These are phyloP conservation scores for Ustilago hordei DNA, from an alignment of 1,284 basidiomycete species.

Conservation along the genomic window DNA sequence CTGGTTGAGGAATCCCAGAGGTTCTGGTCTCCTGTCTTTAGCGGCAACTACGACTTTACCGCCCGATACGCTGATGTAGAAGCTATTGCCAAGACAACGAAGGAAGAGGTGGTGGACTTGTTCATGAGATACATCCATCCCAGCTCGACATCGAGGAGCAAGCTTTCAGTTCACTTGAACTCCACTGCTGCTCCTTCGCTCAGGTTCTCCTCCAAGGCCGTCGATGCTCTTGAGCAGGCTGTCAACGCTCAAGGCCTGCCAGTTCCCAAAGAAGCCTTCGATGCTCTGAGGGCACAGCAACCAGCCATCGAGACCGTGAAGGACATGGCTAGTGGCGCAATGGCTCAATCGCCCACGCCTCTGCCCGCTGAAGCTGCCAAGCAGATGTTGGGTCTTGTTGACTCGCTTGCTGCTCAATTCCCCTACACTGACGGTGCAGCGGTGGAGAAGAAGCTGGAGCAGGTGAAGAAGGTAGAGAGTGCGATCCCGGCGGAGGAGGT, in stretches of 20 bases:
- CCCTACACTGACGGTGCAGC: constrained; percentile 70
- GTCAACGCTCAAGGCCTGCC: constrained; percentile 74
- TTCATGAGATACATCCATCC: constrained; percentile 79
- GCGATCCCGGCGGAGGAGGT: constrained; percentile 74
- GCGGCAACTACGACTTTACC: constrained; percentile 66
- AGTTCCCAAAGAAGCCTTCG: constrained; percentile 74
- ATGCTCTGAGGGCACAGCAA: constrained; percentile 72
- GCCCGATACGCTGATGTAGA: constrained; percentile 79
- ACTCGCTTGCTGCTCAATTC: constrained; percentile 75
- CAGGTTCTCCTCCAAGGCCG: constrained; percentile 78
- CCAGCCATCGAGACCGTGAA: constrained; percentile 71
- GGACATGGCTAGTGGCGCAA: constrained; percentile 49
- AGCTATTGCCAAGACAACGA: constrained; percentile 76
- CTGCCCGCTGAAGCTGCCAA: constrained; percentile 72
- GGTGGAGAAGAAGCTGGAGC: constrained; percentile 71
- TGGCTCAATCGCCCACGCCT: constrained; percentile 68
- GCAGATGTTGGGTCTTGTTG: constrained; percentile 74
- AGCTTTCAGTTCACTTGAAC: constrained; percentile 58
- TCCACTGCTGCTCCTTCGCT: constrained; percentile 72
- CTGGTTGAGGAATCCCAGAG: constrained; percentile 65
- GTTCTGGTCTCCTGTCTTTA: constrained; percentile 77
- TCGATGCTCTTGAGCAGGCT: constrained; percentile 76
- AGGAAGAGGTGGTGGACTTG: constrained; percentile 81
- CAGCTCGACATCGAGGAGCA: constrained; percentile 51
- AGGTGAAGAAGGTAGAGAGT: constrained; percentile 71